These are phyloP conservation scores for Ciborinia camelliae DNA, from an alignment of 2,329 filamentous ascomycete species.

Conservation along the genomic window DNA sequence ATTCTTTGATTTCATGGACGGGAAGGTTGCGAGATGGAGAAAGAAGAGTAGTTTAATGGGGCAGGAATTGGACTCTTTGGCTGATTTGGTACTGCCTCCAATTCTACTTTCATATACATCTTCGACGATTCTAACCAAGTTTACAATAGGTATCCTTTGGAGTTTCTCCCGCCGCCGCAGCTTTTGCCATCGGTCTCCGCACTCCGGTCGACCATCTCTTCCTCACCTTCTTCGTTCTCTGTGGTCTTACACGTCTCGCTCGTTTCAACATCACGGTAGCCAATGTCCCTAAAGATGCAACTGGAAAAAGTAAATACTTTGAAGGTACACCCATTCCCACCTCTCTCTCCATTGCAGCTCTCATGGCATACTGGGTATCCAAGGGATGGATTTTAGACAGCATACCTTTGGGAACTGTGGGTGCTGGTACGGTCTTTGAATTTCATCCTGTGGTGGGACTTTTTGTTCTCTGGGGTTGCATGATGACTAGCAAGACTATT, in stretches of 20 bases:
- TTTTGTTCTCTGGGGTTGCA: conserved; percentile 83
- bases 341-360: conserved; percentile 70
- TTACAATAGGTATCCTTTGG: conserved; percentile 84
- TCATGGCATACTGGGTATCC: conserved; percentile 89
- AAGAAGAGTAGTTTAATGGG: conserved; percentile 98
- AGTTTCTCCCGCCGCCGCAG: conserved; percentile 79
- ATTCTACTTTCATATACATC: background rate
- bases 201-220: conserved; percentile 76
- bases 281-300: conserved; percentile 84
- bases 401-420: conserved; percentile 71
- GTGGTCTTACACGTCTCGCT: conserved; percentile 86
- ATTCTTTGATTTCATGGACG: conserved; percentile 98
- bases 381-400: conserved; percentile 75
- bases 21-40: conserved; percentile 92
- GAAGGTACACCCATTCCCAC: conserved; percentile 97
- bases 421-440: conserved; percentile 66
- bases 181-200: conserved; percentile 85
- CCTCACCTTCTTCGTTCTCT: conserved; percentile 87
- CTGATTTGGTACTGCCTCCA: conserved; percentile 68
- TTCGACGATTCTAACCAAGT: background rate
- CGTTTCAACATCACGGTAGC: conserved; percentile 96
- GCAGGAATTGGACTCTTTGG: conserved; percentile 92
- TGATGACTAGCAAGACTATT: conserved; percentile 94
- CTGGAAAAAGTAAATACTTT: conserved; percentile 91
- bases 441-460: conserved; percentile 79